Base-by-base conservation (phyloP, 202 grass and related monocot genomes). In the Dendrocalamus latiflorus region DNA sequence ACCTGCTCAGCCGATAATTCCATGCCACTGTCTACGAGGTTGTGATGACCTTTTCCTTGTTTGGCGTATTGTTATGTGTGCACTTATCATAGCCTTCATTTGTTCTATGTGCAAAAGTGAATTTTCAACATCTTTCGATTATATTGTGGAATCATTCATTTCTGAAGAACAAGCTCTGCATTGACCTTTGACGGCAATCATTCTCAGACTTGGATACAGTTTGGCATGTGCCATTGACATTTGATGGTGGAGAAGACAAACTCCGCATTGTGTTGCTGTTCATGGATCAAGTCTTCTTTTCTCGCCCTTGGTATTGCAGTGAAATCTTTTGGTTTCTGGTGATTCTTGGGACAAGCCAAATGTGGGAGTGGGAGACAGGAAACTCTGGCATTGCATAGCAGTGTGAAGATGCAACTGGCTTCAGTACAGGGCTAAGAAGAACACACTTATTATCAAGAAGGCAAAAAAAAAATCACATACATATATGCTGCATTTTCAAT, bases 181-280 rank as follows among this genome's bases (percentile, higher is more conserved):
- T 38, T 56, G 71, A 56, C 30, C 71, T 74, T 61, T 3, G 51
- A 48, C 21, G 39, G 8, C 26, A 73, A 59, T 3, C n/a, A 62
- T 39, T 43, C 9, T 15, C 30, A 12, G 2, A 69, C 30, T 56
- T 39, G 8, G 18, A 42, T 25, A 59, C 62, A 49, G 28, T 17
- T 60, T 61, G 45, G 76, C 11, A 21, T 41, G 48, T 13, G 9
- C 4, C 30, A 33, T 79, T 79, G 75, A 73, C 76, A 86, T 80
- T 26, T 56, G 16, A 78, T 38, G 2, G 11, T 34, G 57, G 34
- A 73, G 30, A 39, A 41, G 69, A 74, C 56, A 3, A 63, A 45
- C 38, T 30, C 54, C 8, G 3, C 3, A 5, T 47, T 11, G 42
- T 70, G 14, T 18, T 28, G 50, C 33, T 38, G 50, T 57, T 56